These are phyloP conservation scores for Phaeophleospora eucalypticola DNA, from an alignment of 2,329 filamentous ascomycete genomes.

Conservation along the genomic window DNA sequence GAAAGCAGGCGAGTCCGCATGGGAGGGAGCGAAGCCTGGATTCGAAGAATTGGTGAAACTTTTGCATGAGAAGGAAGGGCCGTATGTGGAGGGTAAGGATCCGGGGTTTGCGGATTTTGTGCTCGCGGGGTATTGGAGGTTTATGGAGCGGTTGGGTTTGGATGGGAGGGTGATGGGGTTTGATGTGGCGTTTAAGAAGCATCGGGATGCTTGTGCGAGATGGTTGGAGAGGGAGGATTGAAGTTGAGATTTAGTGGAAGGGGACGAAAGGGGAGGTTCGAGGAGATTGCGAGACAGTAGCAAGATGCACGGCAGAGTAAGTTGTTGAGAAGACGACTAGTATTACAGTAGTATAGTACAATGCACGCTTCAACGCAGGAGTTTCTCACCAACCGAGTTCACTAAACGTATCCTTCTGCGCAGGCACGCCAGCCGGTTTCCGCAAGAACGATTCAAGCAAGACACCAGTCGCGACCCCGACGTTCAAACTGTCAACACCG, in stretches of 20 bases:
- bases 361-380: no score
- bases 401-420: conserved; percentile 7
- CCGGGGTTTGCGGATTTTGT: conserved; percentile 55
- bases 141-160: conserved; percentile 29
- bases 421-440: conserved; percentile 17
- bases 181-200: conserved; percentile 34
- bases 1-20: conserved; percentile 43
- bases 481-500: conserved; percentile 84
- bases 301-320: no score
- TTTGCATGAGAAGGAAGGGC: conserved; percentile 46
- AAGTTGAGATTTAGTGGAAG: background rate
- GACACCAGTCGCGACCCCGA: conserved; percentile 79
- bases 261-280: no score
- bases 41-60: conserved; percentile 37
- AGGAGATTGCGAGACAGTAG: no score
- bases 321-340: no score
- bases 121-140: conserved; percentile 44
- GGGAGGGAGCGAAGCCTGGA: conserved; percentile 43
- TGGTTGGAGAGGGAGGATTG: conserved; percentile 36
- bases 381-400: conserved; percentile 12
- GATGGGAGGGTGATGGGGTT: conserved; percentile 38
- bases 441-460: conserved; percentile 62
- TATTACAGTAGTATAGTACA: no score
- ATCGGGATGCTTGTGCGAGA: conserved; percentile 36
- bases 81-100: conserved; percentile 57